Evolutionary conservation across 2,329 filamentous ascomycete genomes (phyloP).

Genomic region (Aspergillus thermomutatus): DNA sequence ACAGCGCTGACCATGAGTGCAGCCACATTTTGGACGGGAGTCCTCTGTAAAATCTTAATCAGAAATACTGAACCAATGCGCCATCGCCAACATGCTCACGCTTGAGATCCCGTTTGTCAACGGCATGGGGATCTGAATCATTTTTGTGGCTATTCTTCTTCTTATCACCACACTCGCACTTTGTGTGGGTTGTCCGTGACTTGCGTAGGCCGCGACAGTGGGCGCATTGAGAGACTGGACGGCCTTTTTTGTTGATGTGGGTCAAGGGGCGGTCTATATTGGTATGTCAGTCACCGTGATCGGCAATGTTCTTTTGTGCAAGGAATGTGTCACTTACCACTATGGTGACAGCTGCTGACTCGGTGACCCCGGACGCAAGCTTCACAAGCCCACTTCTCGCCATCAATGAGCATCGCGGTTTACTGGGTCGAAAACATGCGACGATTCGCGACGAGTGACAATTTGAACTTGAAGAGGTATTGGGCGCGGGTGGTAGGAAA

Average conservation of each 20-base stretch:
- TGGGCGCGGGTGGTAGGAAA: constrained; percentile 6
- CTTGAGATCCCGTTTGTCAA: constrained; percentile 37
- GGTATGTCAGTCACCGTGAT: background rate
- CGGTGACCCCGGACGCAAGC: constrained; percentile 97
- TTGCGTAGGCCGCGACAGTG: constrained; percentile 97
- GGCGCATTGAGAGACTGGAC: constrained; percentile 94
- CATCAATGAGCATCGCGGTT: constrained; percentile 73
- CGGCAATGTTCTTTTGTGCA: background rate
- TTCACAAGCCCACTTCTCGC: constrained; percentile 97
- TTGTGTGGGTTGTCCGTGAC: constrained; percentile 88
- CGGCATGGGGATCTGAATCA: constrained; percentile 31
- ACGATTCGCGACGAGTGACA: constrained; percentile 31
- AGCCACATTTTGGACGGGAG: constrained; percentile 44
- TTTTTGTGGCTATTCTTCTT: constrained; percentile 56
- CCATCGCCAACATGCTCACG: constrained; percentile 34
- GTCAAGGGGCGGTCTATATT: constrained; percentile 77
- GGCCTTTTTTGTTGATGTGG: constrained; percentile 96
- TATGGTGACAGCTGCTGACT: constrained; percentile 97
- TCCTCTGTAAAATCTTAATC: constrained; percentile 34
- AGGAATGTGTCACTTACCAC: constrained; percentile 61
- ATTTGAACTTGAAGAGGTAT: constrained; percentile 11
- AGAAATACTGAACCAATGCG: constrained; percentile 26
- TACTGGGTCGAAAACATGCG: constrained; percentile 39
- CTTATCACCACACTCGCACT: constrained; percentile 97
- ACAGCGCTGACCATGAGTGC: constrained; percentile 58